These are phyloP conservation scores for Rhododendron henanense DNA, from an alignment of 148 eudicot species.

Conservation along the genomic window DNA sequence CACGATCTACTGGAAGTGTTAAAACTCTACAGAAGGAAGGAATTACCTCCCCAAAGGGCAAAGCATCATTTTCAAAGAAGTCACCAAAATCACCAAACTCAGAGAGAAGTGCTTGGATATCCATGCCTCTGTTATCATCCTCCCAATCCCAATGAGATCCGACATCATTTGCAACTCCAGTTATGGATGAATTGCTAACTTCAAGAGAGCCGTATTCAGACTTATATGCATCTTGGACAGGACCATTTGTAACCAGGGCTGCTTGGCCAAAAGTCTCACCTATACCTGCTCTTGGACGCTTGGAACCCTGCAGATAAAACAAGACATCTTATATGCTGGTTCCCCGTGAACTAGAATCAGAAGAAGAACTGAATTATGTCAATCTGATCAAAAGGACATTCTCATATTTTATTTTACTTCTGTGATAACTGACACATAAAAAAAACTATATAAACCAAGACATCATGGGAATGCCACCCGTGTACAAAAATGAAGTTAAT, in stretches of 20 bases:
- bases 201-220: slow-evolving; percentile 40
- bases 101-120: slow-evolving; percentile 87
- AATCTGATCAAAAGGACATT: neutral
- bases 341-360: neutral
- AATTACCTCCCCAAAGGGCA: slow-evolving; percentile 94
- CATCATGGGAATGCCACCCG: neutral
- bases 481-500: neutral
- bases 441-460: neutral
- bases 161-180: slow-evolving; percentile 57
- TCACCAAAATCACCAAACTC: slow-evolving; percentile 99
- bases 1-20: neutral
- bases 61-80: slow-evolving; percentile 75
- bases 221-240: slow-evolving; percentile 39
- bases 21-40: neutral
- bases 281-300: slow-evolving; percentile 69
- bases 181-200: slow-evolving; percentile 47
- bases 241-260: slow-evolving; percentile 46
- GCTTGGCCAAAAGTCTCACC: slow-evolving; percentile 59
- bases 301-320: slow-evolving; percentile 64
- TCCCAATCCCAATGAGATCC: slow-evolving; percentile 88
- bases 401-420: neutral
- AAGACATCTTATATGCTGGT: neutral
- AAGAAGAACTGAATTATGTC: neutral
- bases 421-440: neutral
- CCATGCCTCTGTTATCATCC: slow-evolving; percentile 84